A percentile compares a stretch with the other conserved stretches of the same genome.
Evolutionary conservation across 805 yeast species (phyloP).

Genomic region (Candida parachauliodes): DNA sequence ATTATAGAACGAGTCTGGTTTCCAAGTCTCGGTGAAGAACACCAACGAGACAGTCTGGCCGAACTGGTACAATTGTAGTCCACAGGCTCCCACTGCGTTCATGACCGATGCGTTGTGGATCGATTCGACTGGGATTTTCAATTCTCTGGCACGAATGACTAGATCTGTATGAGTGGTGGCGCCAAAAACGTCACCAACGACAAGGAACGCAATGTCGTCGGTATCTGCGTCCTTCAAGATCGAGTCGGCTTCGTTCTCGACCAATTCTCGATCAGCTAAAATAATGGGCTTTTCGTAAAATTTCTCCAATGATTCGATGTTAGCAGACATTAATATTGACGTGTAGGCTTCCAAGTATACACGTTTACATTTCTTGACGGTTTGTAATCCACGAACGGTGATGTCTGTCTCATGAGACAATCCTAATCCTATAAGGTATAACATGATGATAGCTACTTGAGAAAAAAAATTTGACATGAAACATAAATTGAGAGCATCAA

Average conservation of each 20-base stretch:
- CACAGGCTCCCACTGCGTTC: conserved; percentile 99
- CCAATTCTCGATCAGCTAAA: conserved; percentile 92
- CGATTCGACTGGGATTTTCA: conserved; percentile 70
- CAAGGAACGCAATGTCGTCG: conserved; percentile 89
- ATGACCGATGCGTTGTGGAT: conserved; percentile 95
- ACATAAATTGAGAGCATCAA: no score
- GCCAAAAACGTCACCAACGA: conserved; percentile 97
- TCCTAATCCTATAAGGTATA: conserved; percentile 89
- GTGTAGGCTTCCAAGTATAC: conserved; percentile 97
- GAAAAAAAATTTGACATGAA: neutral
- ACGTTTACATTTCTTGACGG: conserved; percentile 76
- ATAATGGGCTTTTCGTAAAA: conserved; percentile 84
- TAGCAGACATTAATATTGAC: conserved; percentile 91
- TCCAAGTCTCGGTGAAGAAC: conserved; percentile 92
- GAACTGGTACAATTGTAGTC: conserved; percentile 88
- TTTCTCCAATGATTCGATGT: conserved; percentile 65
- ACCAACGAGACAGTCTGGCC: conserved; percentile 98
- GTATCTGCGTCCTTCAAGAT: conserved; percentile 72
- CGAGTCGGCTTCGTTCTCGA: conserved; percentile 82
- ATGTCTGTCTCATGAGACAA: conserved; percentile 85
- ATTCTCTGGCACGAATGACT: conserved; percentile 85
- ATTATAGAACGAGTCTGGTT: conserved; percentile 92
- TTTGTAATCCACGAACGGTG: conserved; percentile 90
- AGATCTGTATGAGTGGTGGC: conserved; percentile 98
- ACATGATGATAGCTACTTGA: conserved; percentile 44